Evolutionary conservation across 2,329 filamentous ascomycete species (phyloP), one percentile per base, ranked within the genome.

Genomic region (Pseudocercospora fuligena): DNA sequence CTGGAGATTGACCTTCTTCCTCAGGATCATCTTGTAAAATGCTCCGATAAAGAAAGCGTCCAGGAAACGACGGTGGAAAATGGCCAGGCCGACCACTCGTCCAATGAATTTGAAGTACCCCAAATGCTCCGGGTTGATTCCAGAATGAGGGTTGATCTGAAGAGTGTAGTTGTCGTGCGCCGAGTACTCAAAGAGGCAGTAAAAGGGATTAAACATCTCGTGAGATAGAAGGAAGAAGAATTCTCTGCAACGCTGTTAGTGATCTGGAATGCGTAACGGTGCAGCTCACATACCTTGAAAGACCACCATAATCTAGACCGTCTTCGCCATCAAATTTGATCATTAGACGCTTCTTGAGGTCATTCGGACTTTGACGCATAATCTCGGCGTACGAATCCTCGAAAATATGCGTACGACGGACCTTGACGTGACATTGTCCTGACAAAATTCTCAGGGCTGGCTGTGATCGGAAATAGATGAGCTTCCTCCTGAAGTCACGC

Each of bases 81-180:
- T 99, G 68, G 95, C 94, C 73, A 99, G 82, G 67, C 95, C 95
- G 66, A 99, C 95, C 29, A 99, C 95, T 67, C 95, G 92, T 58
- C 95, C 95, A 76, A 99, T 99, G 78, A 99, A 99, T 81, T 97
- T 98, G 89, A 99, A 99, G 83, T 98, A 99, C 80, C 97, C 98
- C 76, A 99, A 85, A 88, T 99, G 95, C 82, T 99, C 95, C 0
- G 95, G 95, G 81, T 99, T 99, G 82, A 99, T 98, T 71, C 95
- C 95, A 21, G 95, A 99, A 81, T 99, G 95, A 54, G 95, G 95
- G 83, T 99, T 99, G 84, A 99, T 99, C 82, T 99, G 95, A 63
- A 99, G 90, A 31, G 95, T 99, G 83, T 99, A 99, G 83, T 99
- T 99, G 88, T 99, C 95, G 84, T 99, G 95, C 46, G 95, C 95